phyloP scores from a whole-genome alignment of 2,329 filamentous ascomycete species.

The Fusarium sp. region DNA sequence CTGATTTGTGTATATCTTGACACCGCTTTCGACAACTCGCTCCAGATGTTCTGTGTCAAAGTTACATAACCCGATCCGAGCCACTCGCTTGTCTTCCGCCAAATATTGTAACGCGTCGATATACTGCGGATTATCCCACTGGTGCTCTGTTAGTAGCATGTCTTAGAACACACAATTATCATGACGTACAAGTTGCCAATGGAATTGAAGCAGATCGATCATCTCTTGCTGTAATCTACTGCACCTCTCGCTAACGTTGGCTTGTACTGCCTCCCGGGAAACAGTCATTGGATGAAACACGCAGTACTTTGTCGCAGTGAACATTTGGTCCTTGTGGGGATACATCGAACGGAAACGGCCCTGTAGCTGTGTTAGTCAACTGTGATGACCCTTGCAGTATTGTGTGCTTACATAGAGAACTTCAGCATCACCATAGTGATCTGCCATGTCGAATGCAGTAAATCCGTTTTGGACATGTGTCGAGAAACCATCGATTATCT shows the following conservation, averaged over 20 bases:
- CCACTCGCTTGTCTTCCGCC: background rate
- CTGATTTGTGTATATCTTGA: background rate
- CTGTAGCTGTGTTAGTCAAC: rapidly evolving
- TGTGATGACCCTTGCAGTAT: rapidly evolving
- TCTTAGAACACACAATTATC: rapidly evolving
- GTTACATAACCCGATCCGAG: background rate
- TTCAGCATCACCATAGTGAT: background rate
- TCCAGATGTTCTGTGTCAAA: background rate
- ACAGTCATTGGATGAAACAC: background rate
- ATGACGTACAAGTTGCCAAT: background rate
- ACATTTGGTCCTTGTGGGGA: background rate
- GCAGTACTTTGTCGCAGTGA: background rate
- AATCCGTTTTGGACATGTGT: background rate
- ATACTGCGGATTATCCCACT: background rate
- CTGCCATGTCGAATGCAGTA: background rate
- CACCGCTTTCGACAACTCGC: background rate
- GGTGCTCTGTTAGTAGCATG: rapidly evolving
- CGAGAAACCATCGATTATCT: background rate
- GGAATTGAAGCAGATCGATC: background rate
- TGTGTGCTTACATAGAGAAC: background rate
- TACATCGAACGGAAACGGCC: background rate
- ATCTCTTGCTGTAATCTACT: background rate
- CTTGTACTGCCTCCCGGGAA: background rate
- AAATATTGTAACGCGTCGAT: background rate
- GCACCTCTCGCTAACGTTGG: background rate